Conservation (phyloP, 148 eudicot genomes). For the Rhododendron kiyosumense region DNA sequence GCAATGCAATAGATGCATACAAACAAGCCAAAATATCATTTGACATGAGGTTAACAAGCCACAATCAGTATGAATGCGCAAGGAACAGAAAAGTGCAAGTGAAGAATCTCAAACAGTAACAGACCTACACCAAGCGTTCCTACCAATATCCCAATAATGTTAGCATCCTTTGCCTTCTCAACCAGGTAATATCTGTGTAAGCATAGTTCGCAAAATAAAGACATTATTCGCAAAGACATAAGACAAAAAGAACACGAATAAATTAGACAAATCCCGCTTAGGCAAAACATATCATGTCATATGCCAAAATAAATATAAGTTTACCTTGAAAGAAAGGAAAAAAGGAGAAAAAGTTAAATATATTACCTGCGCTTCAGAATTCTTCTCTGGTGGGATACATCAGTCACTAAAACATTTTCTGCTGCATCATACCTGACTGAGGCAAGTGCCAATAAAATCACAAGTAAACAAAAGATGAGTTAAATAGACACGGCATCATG, state of each 20-base stretch:
- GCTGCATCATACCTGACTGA: slow-evolving; percentile 86
- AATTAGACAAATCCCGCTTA: background rate
- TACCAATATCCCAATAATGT: slow-evolving; percentile 84
- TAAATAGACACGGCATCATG: background rate
- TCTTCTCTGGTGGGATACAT: slow-evolving; percentile 60
- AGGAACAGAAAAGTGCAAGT: background rate
- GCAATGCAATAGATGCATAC: background rate
- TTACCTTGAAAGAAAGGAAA: background rate
- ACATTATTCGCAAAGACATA: background rate
- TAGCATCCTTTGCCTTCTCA: slow-evolving; percentile 98
- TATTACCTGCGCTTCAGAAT: slow-evolving; percentile 90
- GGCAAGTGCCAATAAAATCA: slow-evolving; percentile 26
- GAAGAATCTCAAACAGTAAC: slow-evolving; percentile 5
- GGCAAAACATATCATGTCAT: background rate
- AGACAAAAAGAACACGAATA: background rate
- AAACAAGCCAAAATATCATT: background rate
- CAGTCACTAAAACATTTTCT: slow-evolving; percentile 49
- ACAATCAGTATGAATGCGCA: background rate
- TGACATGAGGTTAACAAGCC: background rate
- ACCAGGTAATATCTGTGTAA: slow-evolving; percentile 82
- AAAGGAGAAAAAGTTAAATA: background rate
- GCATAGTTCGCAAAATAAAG: background rate
- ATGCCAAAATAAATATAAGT: background rate
- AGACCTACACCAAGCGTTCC: slow-evolving; percentile 98
- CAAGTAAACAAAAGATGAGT: background rate